Evolutionary conservation across 306 rosid species (phyloP), one percentile per base, ranked within the genome.

Genomic region (Albizia julibrissin): DNA sequence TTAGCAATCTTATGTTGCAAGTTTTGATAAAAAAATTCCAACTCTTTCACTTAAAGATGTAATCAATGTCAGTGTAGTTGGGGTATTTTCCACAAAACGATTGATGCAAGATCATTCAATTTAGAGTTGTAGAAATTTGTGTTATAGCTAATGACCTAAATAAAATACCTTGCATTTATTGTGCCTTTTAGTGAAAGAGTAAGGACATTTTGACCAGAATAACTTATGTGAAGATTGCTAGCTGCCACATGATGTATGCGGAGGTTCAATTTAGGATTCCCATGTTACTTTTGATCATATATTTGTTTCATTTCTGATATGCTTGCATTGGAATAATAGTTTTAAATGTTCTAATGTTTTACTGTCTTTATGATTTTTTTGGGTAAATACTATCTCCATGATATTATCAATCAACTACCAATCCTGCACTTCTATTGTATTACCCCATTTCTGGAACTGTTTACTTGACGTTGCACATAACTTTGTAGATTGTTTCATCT

Each of bases 401-500:
- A 43, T 56, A 73, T 65, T 72, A 12, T 39, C 27, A 46, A 22
- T 61, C n/a, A 52, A 15, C 52, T 72, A 12, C 26, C 40, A 50
- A 77, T 75, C 24, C 26, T 74, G 54, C 50, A 24, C 27, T 27
- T 75, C 42, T 79, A 49, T 76, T 44, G 29, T 54, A 15, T 72
- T 19, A 5, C 65, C 66, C 27, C 24, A 75, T 56, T 37, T 82
- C 39, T 65, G 43, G 21, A 37, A 42, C 3, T 69, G 22, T 52
- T 34, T 84, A 62, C 75, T 80, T 80, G 40, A 58, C 64, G 64
- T 42, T 75, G 42, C 52, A 74, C 22, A 54, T 70, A 18, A 78
- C 66, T 14, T 46, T 76, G 39, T 42, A 87, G 90, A 77, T 88
- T 68, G 87, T 88, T 40, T 74, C 79, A 71, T 74, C 84, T 29